A percentile compares a stretch with the other conserved stretches of the same genome.
Conservation (phyloP, 148 eudicot species). For the Hydrangea macrophylla region DNA sequence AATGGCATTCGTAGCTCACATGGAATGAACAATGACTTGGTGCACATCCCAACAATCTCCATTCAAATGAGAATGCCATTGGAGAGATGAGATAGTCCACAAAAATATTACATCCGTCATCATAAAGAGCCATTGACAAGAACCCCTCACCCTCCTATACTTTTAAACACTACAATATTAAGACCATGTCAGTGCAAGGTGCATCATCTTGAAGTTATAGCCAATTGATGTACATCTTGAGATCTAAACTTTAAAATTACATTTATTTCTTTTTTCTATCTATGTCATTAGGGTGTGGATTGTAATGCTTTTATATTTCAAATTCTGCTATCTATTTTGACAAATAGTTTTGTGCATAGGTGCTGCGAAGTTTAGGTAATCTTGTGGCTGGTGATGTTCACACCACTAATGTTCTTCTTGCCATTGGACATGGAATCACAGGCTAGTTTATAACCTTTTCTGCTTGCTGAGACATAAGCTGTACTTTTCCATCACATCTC, state of each 20-base stretch:
- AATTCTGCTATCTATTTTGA: not conserved
- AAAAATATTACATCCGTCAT: not conserved
- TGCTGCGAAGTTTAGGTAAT: slow-evolving; percentile 88
- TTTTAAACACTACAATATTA: too few relatives aligned
- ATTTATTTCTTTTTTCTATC: not conserved
- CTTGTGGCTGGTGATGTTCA: slow-evolving; percentile 84
- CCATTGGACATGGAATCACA: slow-evolving; percentile 64
- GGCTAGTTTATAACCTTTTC: slow-evolving; percentile 43
- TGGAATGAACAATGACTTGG: not conserved
- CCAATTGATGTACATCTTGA: not conserved
- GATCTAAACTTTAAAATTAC: not conserved
- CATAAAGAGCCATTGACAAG: not conserved
- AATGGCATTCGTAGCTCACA: not conserved
- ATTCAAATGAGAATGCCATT: not conserved
- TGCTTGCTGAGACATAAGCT: slow-evolving; percentile 1
- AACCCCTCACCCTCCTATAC: too few relatives aligned
- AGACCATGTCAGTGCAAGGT: not conserved
- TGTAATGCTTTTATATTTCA: not conserved
- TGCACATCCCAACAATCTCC: too few relatives aligned
- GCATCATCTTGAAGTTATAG: not conserved
- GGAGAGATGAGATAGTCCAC: not conserved
- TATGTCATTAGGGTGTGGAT: not conserved
- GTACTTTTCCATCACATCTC: not conserved
- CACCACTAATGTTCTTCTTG: slow-evolving; percentile 49
- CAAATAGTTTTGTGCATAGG: slow-evolving; percentile 28